Evolutionary conservation across 768 basidiomycete species (phyloP), one percentile per base, ranked within the genome.

Genomic region (Tulasnella sp.): DNA sequence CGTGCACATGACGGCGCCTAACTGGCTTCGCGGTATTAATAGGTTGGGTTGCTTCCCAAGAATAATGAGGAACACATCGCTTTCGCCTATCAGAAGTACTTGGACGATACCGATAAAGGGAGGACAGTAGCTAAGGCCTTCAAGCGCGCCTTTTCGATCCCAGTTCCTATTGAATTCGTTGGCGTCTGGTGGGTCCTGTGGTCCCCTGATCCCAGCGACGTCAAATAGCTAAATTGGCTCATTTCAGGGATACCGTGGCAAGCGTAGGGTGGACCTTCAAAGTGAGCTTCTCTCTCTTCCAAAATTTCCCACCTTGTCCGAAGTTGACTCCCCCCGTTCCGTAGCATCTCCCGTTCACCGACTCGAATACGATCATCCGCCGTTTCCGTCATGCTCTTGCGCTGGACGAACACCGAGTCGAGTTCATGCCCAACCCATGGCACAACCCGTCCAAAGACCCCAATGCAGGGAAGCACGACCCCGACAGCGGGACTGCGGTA

Each of bases 261-360:
- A 81, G 80, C 20, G 83, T 83, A 74, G 84, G 83, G 5, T 75
- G 42, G 41, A 42, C 60, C 76, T 83, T 42, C 81, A 79, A 0
- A 75, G 72, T 20, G 77, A 80, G 22, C 16, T 0, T 7, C 7
- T 37, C 22, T 3, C 22, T 50, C 31, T 20, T 24, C 22, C 41
- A 44, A n/a, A 12, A n/a, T n/a, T 34, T 24, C 28, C 41, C 75
- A n/a, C 50, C 20, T 31, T 31, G 40, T 41, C n/a, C 22, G 82
- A 79, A 79, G 84, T 83, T 54, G 83, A 82, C 5, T 82, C 83
- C 58, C 72, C 81, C 5, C 81, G 6, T 76, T 82, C 1, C 1
- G 22, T 81, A 82, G 3, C 82, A 81, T 16, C 81, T 85, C 0
- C 84, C 84, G 0, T 85, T 85, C 81, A 81, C 83, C 0, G 9